These are phyloP conservation scores for Scheffersomyces lignicola DNA, from an alignment of 1,139 yeast species.

Conservation along the genomic window DNA sequence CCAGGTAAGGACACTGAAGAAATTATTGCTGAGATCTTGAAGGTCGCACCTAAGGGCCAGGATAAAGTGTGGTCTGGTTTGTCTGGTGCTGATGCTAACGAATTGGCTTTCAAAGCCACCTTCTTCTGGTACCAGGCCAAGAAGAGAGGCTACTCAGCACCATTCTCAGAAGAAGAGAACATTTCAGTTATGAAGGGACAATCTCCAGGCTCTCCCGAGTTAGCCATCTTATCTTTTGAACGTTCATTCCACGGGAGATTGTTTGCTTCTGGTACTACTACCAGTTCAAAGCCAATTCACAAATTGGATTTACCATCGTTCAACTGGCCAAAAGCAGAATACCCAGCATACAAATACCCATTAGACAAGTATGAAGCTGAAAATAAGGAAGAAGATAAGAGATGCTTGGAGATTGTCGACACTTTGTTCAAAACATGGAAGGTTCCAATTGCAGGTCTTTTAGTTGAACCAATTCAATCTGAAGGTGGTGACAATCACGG, in stretches of 20 bases:
- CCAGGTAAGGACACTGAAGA: constrained; percentile 63
- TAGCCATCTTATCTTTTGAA: constrained; percentile 71
- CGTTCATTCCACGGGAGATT: constrained; percentile 82
- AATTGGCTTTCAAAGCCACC: constrained; percentile 81
- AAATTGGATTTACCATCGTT: constrained; percentile 82
- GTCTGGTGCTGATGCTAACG: constrained; percentile 84
- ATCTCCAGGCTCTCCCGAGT: constrained; percentile 74
- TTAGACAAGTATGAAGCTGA: constrained; percentile 54
- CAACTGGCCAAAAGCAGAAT: constrained; percentile 86
- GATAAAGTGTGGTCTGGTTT: constrained; percentile 71
- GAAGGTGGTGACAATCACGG: constrained; percentile 92
- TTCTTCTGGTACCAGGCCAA: constrained; percentile 71
- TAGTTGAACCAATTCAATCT: constrained; percentile 80
- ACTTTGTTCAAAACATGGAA: constrained; percentile 55
- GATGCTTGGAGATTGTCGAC: constrained; percentile 64
- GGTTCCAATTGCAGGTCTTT: constrained; percentile 71
- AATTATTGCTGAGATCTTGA: constrained; percentile 55
- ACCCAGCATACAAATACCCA: constrained; percentile 75
- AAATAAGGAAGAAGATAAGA: constrained; percentile 64
- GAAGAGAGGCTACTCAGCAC: constrained; percentile 51
- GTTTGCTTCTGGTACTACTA: constrained; percentile 75
- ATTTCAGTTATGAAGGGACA: constrained; percentile 62
- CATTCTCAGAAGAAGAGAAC: constrained; percentile 62
- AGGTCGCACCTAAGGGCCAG: constrained; percentile 73
- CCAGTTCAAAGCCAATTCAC: constrained; percentile 81